Evolutionary conservation across 495 filamentous ascomycete genomes (phyloP).

Genomic region (Pseudomonodictys pantanalensis): DNA sequence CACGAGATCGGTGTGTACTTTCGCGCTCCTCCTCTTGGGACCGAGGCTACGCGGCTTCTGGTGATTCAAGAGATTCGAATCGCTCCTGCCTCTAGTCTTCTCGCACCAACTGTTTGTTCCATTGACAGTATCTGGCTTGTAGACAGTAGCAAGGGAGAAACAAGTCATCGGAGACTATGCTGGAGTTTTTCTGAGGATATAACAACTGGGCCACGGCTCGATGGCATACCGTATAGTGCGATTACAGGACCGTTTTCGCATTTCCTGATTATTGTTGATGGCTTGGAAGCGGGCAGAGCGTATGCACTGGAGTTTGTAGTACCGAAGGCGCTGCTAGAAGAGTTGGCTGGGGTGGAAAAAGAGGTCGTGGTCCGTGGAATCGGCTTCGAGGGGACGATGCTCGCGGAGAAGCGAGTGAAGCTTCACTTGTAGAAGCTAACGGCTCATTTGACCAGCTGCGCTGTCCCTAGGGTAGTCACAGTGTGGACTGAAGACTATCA

Average conservation of each 20-base stretch:
- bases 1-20: conserved; percentile 21
- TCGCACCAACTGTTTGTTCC: background rate
- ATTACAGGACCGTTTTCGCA: conserved; percentile 33
- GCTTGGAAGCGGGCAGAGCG: conserved; percentile 18
- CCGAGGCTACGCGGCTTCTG: background rate
- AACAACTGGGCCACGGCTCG: background rate
- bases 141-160: conserved; percentile 7
- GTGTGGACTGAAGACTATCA: too few species aligned
- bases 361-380: conserved; percentile 2
- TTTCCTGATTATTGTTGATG: conserved; percentile 26
- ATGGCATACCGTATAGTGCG: conserved; percentile 28
- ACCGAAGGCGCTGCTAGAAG: background rate
- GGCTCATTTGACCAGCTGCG: background rate
- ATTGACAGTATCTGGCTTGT: conserved; percentile 4
- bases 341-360: background rate
- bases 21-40: background rate
- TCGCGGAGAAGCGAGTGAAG: background rate
- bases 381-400: conserved; percentile 6
- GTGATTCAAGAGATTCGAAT: conserved; percentile 8
- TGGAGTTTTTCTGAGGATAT: conserved; percentile 7
- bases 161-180: conserved; percentile 17
- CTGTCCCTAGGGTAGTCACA: too few species aligned
- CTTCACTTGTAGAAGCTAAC: background rate
- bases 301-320: conserved; percentile 30
- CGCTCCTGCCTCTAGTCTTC: background rate